Percentiles rank a stretch among this genome's conserved stretches.
Evolutionary conservation across 345 rosid species (phyloP).

Genomic region (Eucalyptus coolabah): DNA sequence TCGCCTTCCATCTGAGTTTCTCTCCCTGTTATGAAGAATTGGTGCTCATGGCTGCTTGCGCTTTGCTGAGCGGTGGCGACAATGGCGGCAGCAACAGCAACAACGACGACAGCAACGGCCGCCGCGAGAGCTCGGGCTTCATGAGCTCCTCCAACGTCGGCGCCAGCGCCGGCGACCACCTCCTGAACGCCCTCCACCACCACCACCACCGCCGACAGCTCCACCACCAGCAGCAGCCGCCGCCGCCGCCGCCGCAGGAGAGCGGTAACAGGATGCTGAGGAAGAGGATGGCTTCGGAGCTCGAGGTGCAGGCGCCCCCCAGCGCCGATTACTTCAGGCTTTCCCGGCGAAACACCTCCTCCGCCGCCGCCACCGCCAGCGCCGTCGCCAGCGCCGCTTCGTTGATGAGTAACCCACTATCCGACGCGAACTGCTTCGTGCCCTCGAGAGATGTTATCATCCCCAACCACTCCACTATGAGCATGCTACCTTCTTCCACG

Average conservation of each 20-base stretch:
- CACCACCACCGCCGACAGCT: neutral
- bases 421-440: neutral
- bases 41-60: constrained; percentile 40
- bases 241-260: neutral
- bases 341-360: constrained; percentile 6
- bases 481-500: constrained; percentile 11
- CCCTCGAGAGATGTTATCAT: neutral
- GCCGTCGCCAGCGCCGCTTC: neutral
- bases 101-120: neutral
- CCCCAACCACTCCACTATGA: constrained; percentile 56
- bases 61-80: constrained; percentile 14
- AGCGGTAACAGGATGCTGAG: constrained; percentile 38
- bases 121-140: neutral
- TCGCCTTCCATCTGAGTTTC: neutral
- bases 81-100: neutral
- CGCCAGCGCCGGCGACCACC: neutral
- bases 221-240: neutral
- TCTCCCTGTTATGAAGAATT: neutral
- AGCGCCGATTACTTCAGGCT: neutral
- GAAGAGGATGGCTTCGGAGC: constrained; percentile 63
- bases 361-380: neutral
- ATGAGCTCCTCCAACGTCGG: neutral
- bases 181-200: neutral
- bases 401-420: neutral
- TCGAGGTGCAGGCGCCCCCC: constrained; percentile 31